Percentiles rank a stretch among this genome's conserved stretches.
Evolutionary conservation across 2,329 filamentous ascomycete genomes (phyloP).

Genomic region (Helotiales sp.): DNA sequence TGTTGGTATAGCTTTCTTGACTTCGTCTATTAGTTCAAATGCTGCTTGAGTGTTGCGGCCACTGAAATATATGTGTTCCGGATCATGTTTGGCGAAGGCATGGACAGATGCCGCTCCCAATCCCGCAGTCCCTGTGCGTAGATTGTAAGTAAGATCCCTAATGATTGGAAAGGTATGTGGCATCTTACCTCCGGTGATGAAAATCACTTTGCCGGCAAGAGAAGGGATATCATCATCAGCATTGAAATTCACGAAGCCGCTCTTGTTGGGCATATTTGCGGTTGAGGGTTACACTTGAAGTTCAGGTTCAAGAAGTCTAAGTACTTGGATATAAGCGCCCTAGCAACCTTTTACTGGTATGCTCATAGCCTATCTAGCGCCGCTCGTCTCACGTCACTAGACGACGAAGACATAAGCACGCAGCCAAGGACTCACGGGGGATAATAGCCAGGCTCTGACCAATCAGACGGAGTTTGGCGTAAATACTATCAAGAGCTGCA

Average conservation of each 20-base stretch:
- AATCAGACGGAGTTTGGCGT: no score
- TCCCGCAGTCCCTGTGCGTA: conserved; percentile 49
- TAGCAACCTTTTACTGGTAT: neutral
- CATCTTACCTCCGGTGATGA: conserved; percentile 4
- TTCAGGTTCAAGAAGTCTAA: neutral
- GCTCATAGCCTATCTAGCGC: neutral
- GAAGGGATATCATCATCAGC: neutral
- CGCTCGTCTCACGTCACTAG: neutral
- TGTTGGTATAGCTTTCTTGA: conserved; percentile 8
- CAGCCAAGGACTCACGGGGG: neutral
- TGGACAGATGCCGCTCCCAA: conserved; percentile 51
- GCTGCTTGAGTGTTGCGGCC: conserved; percentile 46
- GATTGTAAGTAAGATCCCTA: neutral
- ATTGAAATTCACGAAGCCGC: neutral
- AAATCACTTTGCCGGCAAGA: neutral
- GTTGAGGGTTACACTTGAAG: neutral
- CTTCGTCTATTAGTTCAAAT: conserved; percentile 33
- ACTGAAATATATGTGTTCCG: conserved; percentile 46
- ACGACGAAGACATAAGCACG: no score
- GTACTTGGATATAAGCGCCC: neutral
- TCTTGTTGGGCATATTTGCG: neutral
- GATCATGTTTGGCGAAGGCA: conserved; percentile 47
- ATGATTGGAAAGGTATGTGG: neutral
- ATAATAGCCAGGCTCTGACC: no score
- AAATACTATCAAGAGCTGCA: no score